Base-by-base conservation (phyloP, 106 monocot species). In the Dendrobium nobile region DNA sequence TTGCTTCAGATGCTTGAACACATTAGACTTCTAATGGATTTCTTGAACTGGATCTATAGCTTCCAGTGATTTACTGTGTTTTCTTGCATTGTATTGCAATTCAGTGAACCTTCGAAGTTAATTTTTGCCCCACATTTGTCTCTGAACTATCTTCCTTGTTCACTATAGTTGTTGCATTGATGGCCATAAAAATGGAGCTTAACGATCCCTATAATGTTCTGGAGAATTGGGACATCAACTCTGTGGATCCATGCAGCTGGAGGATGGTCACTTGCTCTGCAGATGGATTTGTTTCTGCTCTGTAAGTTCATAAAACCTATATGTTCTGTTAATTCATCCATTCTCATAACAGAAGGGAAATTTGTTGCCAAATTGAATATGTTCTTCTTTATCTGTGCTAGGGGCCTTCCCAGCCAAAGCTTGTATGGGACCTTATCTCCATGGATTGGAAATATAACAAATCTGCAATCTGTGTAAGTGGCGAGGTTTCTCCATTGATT, bases 181-280 rank as follows among this genome's bases (percentile, higher is more conserved):
- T 94, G 85, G 88, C 89, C 7, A 91, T 97, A 82, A 97, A 97
- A 64, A 82, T 78, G 55, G 89, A 92, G 68, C 79, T 97, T 45
- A 81, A 89, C 20, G 97, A 94, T 78, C 97, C 94, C 1, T 85
- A 88, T 27, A 91, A 97, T 77, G 94, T 94, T 26, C 75, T 97
- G 67, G 89, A 89, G 61, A 94, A 91, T 83, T 97, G 97, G 97
- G 97, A 97, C 80, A 89, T 97, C n/a, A 97, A 94, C 78, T 94
- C 97, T 2, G 97, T 97, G 4, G 97, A 97, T 91, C 97, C 97
- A 70, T 97, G 97, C 80, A 97, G 97, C 84, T 97, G 97, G 97
- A 94, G 97, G 79, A 94, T 94, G 97, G 85, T 97, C 77, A 97
- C 97, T 41, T 97, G 97, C 86, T 88, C 88, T 75, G 54, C 84